Evolutionary conservation across 176 grass and related monocot genomes (phyloP).

Genomic region (Lolium perenne): DNA sequence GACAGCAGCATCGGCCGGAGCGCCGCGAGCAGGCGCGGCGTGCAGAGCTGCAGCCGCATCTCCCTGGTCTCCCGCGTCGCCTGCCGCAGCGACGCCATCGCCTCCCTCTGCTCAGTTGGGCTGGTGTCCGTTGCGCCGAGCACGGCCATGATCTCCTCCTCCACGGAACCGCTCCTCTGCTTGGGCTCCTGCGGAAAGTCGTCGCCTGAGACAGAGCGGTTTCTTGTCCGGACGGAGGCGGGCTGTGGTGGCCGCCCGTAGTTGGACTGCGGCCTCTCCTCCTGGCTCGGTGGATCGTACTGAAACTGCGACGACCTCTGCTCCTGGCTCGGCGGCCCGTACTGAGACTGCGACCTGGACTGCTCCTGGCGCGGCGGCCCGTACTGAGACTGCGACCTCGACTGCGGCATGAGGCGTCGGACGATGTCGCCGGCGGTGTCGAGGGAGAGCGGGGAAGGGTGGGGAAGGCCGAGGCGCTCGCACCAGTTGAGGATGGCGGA

Average conservation of each 20-base stretch:
- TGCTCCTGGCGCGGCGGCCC: background rate
- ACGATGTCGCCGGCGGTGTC: conserved; percentile 72
- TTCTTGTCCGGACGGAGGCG: conserved; percentile 34
- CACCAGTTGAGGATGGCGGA: conserved; percentile 91
- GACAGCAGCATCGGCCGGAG: conserved; percentile 83
- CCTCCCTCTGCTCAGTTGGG: conserved; percentile 55
- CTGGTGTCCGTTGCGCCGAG: conserved; percentile 38
- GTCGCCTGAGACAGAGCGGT: background rate
- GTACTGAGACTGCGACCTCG: background rate
- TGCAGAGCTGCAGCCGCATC: conserved; percentile 64
- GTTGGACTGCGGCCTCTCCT: conserved; percentile 2
- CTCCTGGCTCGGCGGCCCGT: conserved; percentile 15
- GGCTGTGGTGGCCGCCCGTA: background rate
- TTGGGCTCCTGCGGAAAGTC: background rate
- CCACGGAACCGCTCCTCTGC: conserved; percentile 52
- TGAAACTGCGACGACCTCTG: background rate
- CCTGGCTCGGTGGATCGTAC: background rate
- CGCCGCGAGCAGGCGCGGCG: conserved; percentile 64
- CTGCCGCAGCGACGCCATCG: conserved; percentile 69
- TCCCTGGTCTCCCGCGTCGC: conserved; percentile 70
- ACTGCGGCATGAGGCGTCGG: conserved; percentile 69
- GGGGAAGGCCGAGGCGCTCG: conserved; percentile 54
- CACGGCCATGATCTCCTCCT: conserved; percentile 64
- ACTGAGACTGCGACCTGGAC: background rate
- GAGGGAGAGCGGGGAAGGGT: conserved; percentile 57